Conservation (phyloP, 352 stramenopile species). For the Phytophthora tubulina region DNA sequence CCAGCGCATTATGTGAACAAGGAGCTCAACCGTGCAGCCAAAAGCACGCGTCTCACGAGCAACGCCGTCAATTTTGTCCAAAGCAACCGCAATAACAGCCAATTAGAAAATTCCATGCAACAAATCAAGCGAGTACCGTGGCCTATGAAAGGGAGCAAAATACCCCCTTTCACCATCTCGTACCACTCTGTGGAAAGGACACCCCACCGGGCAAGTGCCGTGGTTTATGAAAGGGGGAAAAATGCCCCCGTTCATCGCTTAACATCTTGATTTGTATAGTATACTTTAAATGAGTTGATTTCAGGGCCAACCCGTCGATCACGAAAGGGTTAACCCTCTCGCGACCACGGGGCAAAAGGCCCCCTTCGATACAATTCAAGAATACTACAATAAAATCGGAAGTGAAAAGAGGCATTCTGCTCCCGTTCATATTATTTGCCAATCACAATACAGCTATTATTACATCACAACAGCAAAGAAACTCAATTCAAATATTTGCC, state of each 20-base stretch:
- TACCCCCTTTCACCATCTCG: not conserved
- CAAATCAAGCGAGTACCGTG: slow-evolving; percentile 3
- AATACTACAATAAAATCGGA: no score
- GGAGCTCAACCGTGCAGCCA: not conserved
- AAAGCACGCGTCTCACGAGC: no score
- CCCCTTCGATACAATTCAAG: no score
- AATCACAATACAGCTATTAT: no score
- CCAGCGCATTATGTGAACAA: not conserved
- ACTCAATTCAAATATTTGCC: no score
- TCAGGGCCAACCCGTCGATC: no score
- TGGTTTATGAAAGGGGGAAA: not conserved
- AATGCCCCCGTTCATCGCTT: not conserved
- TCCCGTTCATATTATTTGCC: no score
- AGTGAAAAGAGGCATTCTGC: no score
- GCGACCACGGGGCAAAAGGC: no score
- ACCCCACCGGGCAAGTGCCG: not conserved
- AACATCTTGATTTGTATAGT: not conserved
- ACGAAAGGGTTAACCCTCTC: no score
- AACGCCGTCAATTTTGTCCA: not conserved
- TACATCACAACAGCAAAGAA: no score
- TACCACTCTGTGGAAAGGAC: not conserved
- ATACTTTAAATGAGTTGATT: no score
- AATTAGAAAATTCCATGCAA: not conserved
- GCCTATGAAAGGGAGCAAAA: not conserved
- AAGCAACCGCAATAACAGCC: not conserved